Evolutionary conservation across 1,284 basidiomycete genomes (phyloP).

Genomic region (Coriolopsis trogii): DNA sequence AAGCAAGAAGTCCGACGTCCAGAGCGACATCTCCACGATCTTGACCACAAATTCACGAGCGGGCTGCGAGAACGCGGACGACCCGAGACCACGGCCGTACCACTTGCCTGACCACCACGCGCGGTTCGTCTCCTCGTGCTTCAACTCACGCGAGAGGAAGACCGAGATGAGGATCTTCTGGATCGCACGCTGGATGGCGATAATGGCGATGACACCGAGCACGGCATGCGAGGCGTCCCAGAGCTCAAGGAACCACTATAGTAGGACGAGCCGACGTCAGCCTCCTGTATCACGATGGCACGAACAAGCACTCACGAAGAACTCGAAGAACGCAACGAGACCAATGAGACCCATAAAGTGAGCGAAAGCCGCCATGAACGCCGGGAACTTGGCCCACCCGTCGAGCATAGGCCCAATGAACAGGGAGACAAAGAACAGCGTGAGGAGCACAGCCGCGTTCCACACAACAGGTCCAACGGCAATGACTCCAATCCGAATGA

Average conservation of each 20-base stretch:
- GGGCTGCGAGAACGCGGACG: constrained; percentile 89
- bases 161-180: constrained; percentile 94
- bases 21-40: constrained; percentile 94
- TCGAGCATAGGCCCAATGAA: constrained; percentile 93
- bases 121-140: constrained; percentile 95
- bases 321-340: constrained; percentile 89
- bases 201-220: constrained; percentile 83
- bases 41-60: constrained; percentile 97
- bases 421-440: constrained; percentile 89
- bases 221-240: constrained; percentile 97
- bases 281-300: neutral
- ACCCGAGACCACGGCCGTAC: constrained; percentile 91
- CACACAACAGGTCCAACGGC: constrained; percentile 94
- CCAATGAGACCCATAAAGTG: constrained; percentile 83
- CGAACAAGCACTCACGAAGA: constrained; percentile 68
- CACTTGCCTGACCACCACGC: constrained; percentile 99
- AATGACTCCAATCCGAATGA: constrained; percentile 90
- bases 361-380: constrained; percentile 88
- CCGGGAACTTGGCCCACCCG: constrained; percentile 84
- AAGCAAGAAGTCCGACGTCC: constrained; percentile 89
- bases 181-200: constrained; percentile 87
- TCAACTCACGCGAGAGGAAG: constrained; percentile 93
- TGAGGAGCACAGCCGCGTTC: constrained; percentile 89
- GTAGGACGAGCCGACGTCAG: too few relatives aligned
- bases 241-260: constrained; percentile 93